phyloP scores from a whole-genome alignment of 768 basidiomycete genomes.

The Boletus fagicola region DNA sequence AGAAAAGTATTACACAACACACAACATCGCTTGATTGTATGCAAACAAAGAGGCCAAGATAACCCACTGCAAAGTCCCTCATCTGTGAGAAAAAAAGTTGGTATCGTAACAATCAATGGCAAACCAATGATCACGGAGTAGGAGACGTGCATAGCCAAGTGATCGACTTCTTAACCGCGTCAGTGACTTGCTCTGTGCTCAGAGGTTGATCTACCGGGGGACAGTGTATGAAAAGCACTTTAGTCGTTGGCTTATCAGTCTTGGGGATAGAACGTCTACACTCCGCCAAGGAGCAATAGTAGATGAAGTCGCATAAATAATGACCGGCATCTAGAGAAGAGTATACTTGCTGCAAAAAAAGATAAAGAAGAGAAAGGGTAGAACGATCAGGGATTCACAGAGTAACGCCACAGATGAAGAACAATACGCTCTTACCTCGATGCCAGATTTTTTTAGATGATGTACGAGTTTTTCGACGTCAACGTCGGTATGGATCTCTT shows the following conservation, averaged over 20 bases:
- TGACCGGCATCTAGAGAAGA: constrained; percentile 75
- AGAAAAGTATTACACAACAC: constrained; percentile 1
- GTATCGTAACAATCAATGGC: constrained; percentile 12
- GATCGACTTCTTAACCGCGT: constrained; percentile 60
- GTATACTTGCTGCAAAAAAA: constrained; percentile 53
- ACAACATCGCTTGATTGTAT: background rate
- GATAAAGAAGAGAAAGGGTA: background rate
- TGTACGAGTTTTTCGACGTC: constrained; percentile 38
- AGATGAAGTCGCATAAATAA: constrained; percentile 74
- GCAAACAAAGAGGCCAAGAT: background rate
- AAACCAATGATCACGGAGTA: constrained; percentile 12
- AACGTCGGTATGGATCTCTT: constrained; percentile 38
- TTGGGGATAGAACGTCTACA: constrained; percentile 44
- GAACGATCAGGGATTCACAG: constrained; percentile 10
- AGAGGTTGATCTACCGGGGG: constrained; percentile 66
- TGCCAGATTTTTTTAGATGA: constrained; percentile 32
- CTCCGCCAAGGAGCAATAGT: constrained; percentile 74
- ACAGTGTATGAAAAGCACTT: constrained; percentile 69
- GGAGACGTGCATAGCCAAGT: constrained; percentile 48
- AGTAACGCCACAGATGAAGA: background rate
- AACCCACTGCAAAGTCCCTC: constrained; percentile 28
- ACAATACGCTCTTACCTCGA: constrained; percentile 32
- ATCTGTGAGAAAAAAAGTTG: constrained; percentile 8
- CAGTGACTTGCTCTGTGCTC: constrained; percentile 63
- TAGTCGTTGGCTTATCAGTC: constrained; percentile 32